Evolutionary conservation across 345 rosid genomes (phyloP).

Genomic region (Aquilaria malaccensis): DNA sequence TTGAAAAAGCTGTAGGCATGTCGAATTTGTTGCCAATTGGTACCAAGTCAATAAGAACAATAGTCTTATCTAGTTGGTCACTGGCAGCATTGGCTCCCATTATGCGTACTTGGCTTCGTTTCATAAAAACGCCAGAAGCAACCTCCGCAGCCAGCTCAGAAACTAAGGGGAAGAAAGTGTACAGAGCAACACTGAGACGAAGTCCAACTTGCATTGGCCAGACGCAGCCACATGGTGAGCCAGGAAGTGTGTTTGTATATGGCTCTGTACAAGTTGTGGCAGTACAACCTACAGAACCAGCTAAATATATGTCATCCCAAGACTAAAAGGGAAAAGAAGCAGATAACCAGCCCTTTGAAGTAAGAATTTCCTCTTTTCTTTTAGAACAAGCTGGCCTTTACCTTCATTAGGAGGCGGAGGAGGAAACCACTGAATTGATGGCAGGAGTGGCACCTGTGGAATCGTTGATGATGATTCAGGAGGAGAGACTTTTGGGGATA

Average conservation of each 20-base stretch:
- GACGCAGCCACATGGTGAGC: constrained; percentile 82
- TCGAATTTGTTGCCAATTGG: constrained; percentile 71
- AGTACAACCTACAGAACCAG: constrained; percentile 54
- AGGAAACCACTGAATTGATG: constrained; percentile 61
- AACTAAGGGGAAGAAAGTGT: constrained; percentile 85
- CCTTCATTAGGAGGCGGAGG: constrained; percentile 94
- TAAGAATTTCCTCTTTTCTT: background rate
- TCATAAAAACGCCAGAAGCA: constrained; percentile 76
- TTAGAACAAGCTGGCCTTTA: constrained; percentile 5
- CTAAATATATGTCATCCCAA: constrained; percentile 11
- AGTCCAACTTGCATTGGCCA: constrained; percentile 85
- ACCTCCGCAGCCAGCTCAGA: constrained; percentile 71
- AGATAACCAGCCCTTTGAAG: constrained; percentile 4
- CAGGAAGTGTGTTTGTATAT: constrained; percentile 79
- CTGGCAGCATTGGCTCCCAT: constrained; percentile 85
- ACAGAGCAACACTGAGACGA: constrained; percentile 61
- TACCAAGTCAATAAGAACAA: constrained; percentile 68
- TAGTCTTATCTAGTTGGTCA: constrained; percentile 66
- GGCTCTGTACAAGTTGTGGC: constrained; percentile 62
- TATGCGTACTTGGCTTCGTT: constrained; percentile 87
- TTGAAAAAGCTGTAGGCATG: constrained; percentile 57
- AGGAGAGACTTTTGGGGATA: constrained; percentile 32
- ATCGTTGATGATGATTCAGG: constrained; percentile 34
- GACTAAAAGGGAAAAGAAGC: constrained; percentile 1
- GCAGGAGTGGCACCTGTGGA: constrained; percentile 44